Conservation (phyloP, 306 rosid species). For the Styphnolobium japonicum region DNA sequence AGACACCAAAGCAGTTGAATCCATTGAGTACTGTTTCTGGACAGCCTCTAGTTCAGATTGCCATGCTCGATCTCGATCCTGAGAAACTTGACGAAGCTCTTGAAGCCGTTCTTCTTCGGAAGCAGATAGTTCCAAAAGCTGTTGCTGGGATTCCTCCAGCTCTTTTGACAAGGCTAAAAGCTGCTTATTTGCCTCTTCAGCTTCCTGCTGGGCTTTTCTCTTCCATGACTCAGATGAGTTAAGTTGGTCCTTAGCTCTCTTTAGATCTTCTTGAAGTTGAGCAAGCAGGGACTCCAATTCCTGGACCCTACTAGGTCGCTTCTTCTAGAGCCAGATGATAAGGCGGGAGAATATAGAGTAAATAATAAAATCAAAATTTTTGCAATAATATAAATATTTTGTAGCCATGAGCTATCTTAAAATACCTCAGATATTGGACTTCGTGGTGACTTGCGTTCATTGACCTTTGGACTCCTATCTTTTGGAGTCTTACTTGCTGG, state of each 20-base stretch:
- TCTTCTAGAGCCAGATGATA: slow-evolving; percentile 51
- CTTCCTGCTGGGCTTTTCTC: slow-evolving; percentile 65
- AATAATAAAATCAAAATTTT: neutral
- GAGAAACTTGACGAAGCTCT: slow-evolving; percentile 74
- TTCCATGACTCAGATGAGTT: slow-evolving; percentile 57
- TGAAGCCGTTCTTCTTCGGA: slow-evolving; percentile 74
- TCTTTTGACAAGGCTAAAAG: slow-evolving; percentile 50
- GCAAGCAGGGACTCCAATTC: slow-evolving; percentile 68
- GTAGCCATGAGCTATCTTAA: neutral
- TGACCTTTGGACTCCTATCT: slow-evolving; percentile 53
- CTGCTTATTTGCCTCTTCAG: slow-evolving; percentile 70
- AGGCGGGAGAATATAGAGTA: neutral
- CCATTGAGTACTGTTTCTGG: slow-evolving; percentile 87
- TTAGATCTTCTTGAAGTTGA: slow-evolving; percentile 73
- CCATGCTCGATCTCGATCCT: slow-evolving; percentile 90
- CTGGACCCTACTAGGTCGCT: slow-evolving; percentile 50
- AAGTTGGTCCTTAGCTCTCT: slow-evolving; percentile 66
- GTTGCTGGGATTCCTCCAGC: slow-evolving; percentile 75
- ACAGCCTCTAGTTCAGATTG: slow-evolving; percentile 89
- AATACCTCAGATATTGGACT: slow-evolving; percentile 69
- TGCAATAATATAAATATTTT: neutral
- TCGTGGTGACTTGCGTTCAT: slow-evolving; percentile 57
- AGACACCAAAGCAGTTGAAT: slow-evolving; percentile 71
- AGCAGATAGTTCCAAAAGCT: slow-evolving; percentile 62
- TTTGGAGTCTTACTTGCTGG: slow-evolving; percentile 55